Evolutionary conservation across 495 filamentous ascomycete genomes (phyloP).

Genomic region (Hypoxylon fragiforme): DNA sequence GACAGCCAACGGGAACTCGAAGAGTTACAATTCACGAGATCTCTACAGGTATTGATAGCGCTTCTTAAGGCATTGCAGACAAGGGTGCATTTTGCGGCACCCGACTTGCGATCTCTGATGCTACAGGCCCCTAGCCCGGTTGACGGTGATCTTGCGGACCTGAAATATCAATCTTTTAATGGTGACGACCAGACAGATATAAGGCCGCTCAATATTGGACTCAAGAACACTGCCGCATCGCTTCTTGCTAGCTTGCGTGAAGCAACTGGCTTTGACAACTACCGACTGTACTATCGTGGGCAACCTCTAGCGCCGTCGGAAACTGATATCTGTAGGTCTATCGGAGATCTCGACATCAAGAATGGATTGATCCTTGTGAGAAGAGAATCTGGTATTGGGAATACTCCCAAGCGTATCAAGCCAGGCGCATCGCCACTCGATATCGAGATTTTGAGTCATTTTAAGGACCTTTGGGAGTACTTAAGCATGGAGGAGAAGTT

Average conservation of each 20-base stretch:
- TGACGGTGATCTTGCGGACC: conserved; percentile 62
- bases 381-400: conserved; percentile 42
- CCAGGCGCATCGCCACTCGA: conserved; percentile 62
- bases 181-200: conserved; percentile 60
- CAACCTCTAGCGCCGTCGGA: conserved; percentile 52
- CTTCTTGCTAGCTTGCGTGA: conserved; percentile 65
- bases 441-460: conserved; percentile 78
- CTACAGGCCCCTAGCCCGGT: conserved; percentile 42
- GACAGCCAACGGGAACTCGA: conserved; percentile 52
- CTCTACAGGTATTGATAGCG: conserved; percentile 55
- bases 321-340: conserved; percentile 52
- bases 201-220: conserved; percentile 62
- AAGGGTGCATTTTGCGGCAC: conserved; percentile 52
- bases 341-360: conserved; percentile 61
- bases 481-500: conserved; percentile 74
- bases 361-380: conserved; percentile 66
- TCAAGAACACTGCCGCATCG: conserved; percentile 68
- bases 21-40: conserved; percentile 67
- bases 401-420: conserved; percentile 37
- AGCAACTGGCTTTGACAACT: conserved; percentile 71
- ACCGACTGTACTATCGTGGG: conserved; percentile 58
- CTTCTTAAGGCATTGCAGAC: conserved; percentile 52
- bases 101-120: conserved; percentile 51
- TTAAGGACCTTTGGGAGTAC: conserved; percentile 81
- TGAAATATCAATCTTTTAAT: conserved; percentile 76